phyloP scores from a whole-genome alignment of 345 rosid species.

The Melaleuca alternifolia region DNA sequence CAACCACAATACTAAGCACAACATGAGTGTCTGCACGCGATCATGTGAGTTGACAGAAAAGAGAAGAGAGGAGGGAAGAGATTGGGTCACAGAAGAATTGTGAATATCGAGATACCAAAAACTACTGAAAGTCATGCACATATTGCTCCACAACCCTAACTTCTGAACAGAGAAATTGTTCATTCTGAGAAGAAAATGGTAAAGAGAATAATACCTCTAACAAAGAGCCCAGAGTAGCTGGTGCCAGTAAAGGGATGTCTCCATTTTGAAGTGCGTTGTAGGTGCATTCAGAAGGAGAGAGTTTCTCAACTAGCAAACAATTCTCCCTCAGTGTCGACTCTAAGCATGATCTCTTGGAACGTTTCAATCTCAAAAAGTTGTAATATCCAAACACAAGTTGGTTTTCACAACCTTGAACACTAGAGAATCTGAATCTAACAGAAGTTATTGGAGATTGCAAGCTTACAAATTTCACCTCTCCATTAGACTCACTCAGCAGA shows the following conservation, averaged over 20 bases:
- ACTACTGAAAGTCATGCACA: not conserved
- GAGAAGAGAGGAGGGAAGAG: not conserved
- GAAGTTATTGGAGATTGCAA: slow-evolving; percentile 59
- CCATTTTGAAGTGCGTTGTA: slow-evolving; percentile 50
- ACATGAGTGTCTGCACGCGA: not conserved
- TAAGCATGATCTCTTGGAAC: slow-evolving; percentile 49
- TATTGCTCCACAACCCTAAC: not conserved
- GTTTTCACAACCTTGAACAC: slow-evolving; percentile 34
- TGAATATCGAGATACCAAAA: not conserved
- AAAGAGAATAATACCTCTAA: not conserved
- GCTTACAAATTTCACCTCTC: slow-evolving; percentile 34
- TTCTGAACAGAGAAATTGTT: not conserved
- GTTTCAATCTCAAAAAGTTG: slow-evolving; percentile 46
- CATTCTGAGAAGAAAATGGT: not conserved
- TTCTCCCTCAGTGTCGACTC: slow-evolving; percentile 42
- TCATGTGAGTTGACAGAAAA: not conserved
- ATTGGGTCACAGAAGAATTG: not conserved
- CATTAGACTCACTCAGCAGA: slow-evolving; percentile 33
- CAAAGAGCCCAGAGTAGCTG: slow-evolving; percentile 7
- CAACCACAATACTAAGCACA: not conserved
- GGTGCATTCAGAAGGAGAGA: slow-evolving; percentile 61
- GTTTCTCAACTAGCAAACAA: slow-evolving; percentile 42
- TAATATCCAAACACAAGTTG: slow-evolving; percentile 55
- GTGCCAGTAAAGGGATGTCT: slow-evolving; percentile 3
- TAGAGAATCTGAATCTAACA: slow-evolving; percentile 56